Evolutionary conservation across 768 basidiomycete genomes (phyloP).

Genomic region (Lactarius tabidus): DNA sequence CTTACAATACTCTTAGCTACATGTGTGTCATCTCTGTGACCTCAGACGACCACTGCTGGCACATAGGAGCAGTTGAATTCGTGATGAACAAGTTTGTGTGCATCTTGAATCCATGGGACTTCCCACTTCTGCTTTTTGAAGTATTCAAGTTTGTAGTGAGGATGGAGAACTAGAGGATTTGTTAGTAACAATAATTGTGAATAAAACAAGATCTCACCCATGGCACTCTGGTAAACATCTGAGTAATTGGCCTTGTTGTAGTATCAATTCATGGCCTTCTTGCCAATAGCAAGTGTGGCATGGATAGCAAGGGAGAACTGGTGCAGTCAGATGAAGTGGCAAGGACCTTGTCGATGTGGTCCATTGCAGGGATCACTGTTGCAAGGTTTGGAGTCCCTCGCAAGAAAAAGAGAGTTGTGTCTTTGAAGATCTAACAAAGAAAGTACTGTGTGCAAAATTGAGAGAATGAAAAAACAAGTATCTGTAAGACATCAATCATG

Average conservation of each 20-base stretch:
- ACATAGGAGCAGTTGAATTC: background rate
- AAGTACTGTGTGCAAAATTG: too few species aligned
- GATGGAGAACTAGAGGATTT: background rate
- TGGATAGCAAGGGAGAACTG: conserved; percentile 2
- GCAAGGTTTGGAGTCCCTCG: conserved; percentile 21
- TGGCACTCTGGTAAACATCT: conserved; percentile 25
- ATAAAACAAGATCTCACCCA: background rate
- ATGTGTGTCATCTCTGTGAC: too few species aligned
- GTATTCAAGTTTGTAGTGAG: background rate
- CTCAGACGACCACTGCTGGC: too few species aligned
- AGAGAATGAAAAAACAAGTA: too few species aligned
- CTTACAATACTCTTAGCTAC: too few species aligned
- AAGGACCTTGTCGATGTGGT: conserved; percentile 21
- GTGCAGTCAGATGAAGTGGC: conserved; percentile 1
- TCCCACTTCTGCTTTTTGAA: background rate
- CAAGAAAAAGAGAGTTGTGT: background rate
- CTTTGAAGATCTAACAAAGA: background rate
- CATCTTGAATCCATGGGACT: background rate
- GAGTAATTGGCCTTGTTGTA: conserved; percentile 29
- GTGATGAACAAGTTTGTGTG: background rate
- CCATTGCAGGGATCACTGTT: conserved; percentile 32
- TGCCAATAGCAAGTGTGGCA: conserved; percentile 20
- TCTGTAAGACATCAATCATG: too few species aligned
- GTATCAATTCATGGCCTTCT: conserved; percentile 29
- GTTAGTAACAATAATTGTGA: background rate